Base-by-base conservation (phyloP, 2,329 filamentous ascomycete genomes). In the Eutypella sp. region DNA sequence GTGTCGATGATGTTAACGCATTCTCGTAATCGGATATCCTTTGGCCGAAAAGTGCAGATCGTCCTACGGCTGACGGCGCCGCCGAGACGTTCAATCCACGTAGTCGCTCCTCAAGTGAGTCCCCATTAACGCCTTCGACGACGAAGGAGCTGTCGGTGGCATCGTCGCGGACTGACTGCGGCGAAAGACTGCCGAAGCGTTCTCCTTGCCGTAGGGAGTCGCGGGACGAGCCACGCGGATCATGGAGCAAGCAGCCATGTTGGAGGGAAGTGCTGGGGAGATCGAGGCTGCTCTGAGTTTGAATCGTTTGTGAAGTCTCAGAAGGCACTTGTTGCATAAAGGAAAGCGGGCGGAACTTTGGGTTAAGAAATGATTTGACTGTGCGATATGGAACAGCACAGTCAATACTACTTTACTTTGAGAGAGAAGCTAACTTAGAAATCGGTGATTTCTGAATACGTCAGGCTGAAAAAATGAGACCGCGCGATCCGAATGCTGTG, bases 321-420 rank as follows among this genome's bases (percentile, higher is more conserved):
- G 59, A 63, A 59, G 70, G 70, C 73, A 75, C 76, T 76, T 70
- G 72, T 72, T 82, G 81, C 81, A 84, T 84, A 81, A 76, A 84
- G 79, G 67, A 73, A 64, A 63, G 64, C 65, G 61, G 54, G 58
- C 54, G 57, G 60, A 57, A 63, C 42, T 42, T 57, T 57, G 58
- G 60, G 59, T 56, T n/a, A 45, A 41, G 52, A 53, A 47, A 44
- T 52, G 49, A 52, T 59, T 57, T 61, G 67, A 76, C 77, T 75
- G 76, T 79, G 76, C 77, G 64, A 63, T 57, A 53, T 53, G 47
- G 57, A 51, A 60, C 61, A 67, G 76, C 77, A 80, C 77, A 80
- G 76, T 73, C 74, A 52, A 49, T 52, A n/a, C n/a, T n/a, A n/a
- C n/a, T n/a, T n/a, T n/a, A n/a, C n/a, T n/a, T n/a, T n/a, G n/a